These are phyloP conservation scores for Melastoma candidum DNA, from an alignment of 441 rosid genomes.

Conservation along the genomic window DNA sequence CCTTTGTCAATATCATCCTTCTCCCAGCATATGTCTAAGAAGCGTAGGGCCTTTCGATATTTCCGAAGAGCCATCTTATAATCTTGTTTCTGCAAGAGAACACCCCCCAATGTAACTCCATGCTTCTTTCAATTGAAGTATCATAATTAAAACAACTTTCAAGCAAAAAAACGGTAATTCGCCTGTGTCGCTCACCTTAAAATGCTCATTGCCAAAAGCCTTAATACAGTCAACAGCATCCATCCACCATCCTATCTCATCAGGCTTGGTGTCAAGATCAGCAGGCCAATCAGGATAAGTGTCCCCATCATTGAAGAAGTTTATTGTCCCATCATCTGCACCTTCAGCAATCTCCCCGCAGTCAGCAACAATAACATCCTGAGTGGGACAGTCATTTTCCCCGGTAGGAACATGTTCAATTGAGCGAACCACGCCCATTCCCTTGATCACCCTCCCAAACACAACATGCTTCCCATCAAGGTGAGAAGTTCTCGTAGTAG, in stretches of 20 bases:
- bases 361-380: constrained; percentile 53
- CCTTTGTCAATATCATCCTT: constrained; percentile 13
- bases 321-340: constrained; percentile 9
- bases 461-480: constrained; percentile 80
- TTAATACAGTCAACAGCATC: constrained; percentile 10
- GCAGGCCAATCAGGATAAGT: constrained; percentile 16
- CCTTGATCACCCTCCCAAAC: constrained; percentile 70
- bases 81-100: constrained; percentile 8
- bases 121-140: too few relatives aligned
- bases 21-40: constrained; percentile 15
- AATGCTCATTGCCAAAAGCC: constrained; percentile 13
- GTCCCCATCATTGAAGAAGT: constrained; percentile 13
- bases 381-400: constrained; percentile 29
- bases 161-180: neutral
- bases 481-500: constrained; percentile 50
- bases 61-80: constrained; percentile 13
- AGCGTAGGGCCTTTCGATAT: constrained; percentile 11
- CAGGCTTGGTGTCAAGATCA: constrained; percentile 12
- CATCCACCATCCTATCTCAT: constrained; percentile 13
- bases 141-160: neutral
- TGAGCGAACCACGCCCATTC: constrained; percentile 44
- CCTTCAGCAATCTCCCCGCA: constrained; percentile 47
- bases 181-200: constrained; percentile 2
- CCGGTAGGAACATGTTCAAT: constrained; percentile 59
- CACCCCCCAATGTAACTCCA: too few relatives aligned